Conservation (phyloP, 108 stramenopile genomes). For the Skeletonema grethae region DNA sequence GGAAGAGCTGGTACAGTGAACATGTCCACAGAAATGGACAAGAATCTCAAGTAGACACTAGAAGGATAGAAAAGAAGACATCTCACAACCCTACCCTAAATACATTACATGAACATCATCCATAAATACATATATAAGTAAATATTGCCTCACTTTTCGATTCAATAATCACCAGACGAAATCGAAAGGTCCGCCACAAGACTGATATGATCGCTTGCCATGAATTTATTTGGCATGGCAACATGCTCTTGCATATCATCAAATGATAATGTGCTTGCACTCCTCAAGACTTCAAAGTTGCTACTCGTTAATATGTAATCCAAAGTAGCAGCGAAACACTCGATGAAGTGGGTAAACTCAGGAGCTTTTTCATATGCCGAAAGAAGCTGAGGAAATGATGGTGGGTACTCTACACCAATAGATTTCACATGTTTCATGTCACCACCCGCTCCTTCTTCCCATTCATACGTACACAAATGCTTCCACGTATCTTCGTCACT, state of each 20-base stretch:
- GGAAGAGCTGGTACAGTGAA: too few species aligned
- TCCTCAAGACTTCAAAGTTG: constrained; percentile 19
- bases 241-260: constrained; percentile 47
- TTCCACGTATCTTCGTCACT: constrained; percentile 50
- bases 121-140: too few species aligned
- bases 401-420: constrained; percentile 31
- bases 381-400: constrained; percentile 25
- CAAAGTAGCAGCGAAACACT: constrained; percentile 54
- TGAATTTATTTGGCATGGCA: constrained; percentile 62
- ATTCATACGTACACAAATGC: constrained; percentile 58
- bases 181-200: constrained; percentile 47
- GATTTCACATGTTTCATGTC: constrained; percentile 8
- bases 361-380: constrained; percentile 55
- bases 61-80: too few species aligned
- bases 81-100: too few species aligned
- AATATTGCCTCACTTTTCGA: too few species aligned
- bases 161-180: neutral
- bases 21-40: too few species aligned
- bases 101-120: too few species aligned
- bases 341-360: constrained; percentile 63
- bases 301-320: constrained; percentile 62
- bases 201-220: constrained; percentile 71
- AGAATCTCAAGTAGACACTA: too few species aligned
- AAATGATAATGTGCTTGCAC: constrained; percentile 52
- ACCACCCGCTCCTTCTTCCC: constrained; percentile 42